Base-by-base conservation (phyloP, 2,329 filamentous ascomycete species). In the Penicillium sp. region DNA sequence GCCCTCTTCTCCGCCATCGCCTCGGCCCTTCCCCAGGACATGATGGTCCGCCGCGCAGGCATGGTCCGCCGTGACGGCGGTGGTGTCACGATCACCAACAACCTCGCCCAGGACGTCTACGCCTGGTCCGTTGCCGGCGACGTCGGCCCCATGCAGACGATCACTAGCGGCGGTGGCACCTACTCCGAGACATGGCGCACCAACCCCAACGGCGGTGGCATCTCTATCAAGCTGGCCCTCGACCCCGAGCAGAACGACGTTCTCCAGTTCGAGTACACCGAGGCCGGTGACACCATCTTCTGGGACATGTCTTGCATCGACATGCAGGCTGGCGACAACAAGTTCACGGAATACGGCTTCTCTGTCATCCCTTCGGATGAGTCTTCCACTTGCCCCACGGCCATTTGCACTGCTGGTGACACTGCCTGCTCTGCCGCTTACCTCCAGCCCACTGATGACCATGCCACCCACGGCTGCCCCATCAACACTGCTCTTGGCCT, bases 211-310 rank as follows among this genome's bases (percentile, higher is more conserved):
- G 75, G 73, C 44, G 75, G 75, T 44, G 75, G 75, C 60, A 63
- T 76, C 60, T 76, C 74, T 47, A 75, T 77, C 68, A 77, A 77
- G 71, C 65, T 77, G 39, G 65, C 75, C 57, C 68, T 69, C 59
- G 56, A 60, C 21, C 61, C 65, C 21, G 57, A 62, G 50, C 70
- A 73, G 59, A 39, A 59, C 54, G 68, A 75, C 23, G 70, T 78
- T 45, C 72, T 77, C n/a, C 75, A 78, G 69, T 76, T 75, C 62
- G 73, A 76, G 64, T 76, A 76, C 67, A 76, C 73, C 55, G 56
- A 68, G 39, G 45, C 60, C 10, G 52, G 56, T 34, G 68, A 70
- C 40, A 72, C 65, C 29, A 69, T 76, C 62, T 75, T 62, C 68
- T 76, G 72, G 70, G 74, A 76, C 59, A 63, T 75, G n/a, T 76